Evolutionary conservation across 371 early-diverging fungal genomes (phyloP), one percentile per base, ranked within the genome.

Genomic region (Lichtheimia ornata): DNA sequence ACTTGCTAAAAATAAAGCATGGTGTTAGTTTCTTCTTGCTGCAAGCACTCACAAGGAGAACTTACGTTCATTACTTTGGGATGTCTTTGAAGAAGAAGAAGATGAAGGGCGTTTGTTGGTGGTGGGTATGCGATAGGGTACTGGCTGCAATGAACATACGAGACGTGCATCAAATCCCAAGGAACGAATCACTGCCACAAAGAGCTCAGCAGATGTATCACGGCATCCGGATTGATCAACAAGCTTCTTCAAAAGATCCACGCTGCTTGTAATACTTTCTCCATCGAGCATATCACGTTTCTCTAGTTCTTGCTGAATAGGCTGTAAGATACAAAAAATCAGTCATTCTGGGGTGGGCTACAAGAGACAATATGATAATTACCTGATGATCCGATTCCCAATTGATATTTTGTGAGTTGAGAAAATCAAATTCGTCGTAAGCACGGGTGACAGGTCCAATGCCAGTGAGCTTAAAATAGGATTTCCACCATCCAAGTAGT

Each of bases 111-210:
- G 35, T 20, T 30, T n/a, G n/a, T 50, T 24, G 18, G 70, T 24
- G 18, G 70, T 54, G 41, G 76, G 50, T 59, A 82, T 64, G 52
- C 80, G 67, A 56, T 90, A 82, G 0, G 89, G 73, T 5, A 88
- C 61, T 0, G 90, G 85, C 40, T 89, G 89, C 3, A 92, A 60
- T 4, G 92, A 90, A 42, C 77, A 79, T 3, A 92, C 77, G 6
- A 92, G 64, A 14, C 92, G 78, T 0, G 85, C 63, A 44, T 84
- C 79, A 24, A 83, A 66, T 3, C 80, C 83, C 14, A 84, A 63
- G 0, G 84, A 66, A 17, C 91, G 72, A 49, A 82, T 72, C 1
- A 84, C 65, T 1, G 84, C 83, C 1, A 83, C 83, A 63, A 92
- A 88, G 6, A 88, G 58, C 59, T 89, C 70, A 1, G 82, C 77